Conservation (phyloP, 352 stramenopile genomes). For the Pythium periplocum region DNA sequence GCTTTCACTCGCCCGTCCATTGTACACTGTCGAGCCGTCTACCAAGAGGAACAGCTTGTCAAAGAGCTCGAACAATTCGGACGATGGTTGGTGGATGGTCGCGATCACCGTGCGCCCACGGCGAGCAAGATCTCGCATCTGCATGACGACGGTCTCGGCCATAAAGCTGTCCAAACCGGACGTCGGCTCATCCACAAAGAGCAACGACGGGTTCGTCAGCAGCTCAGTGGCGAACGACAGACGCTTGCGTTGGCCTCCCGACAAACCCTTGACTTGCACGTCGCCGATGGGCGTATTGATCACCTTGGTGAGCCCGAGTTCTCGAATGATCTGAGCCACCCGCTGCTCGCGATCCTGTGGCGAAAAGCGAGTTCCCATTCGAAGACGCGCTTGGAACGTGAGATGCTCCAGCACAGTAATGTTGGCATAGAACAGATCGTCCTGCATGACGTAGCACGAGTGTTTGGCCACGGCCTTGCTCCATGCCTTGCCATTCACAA, state of each 20-base stretch:
- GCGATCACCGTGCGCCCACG: conserved; percentile 80
- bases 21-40: conserved; percentile 28
- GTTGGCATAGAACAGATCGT: conserved; percentile 88
- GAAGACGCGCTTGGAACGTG: conserved; percentile 76
- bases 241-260: conserved; percentile 74
- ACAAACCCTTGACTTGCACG: conserved; percentile 49
- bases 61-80: conserved; percentile 32
- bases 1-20: conserved; percentile 22
- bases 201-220: conserved; percentile 68
- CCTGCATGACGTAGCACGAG: conserved; percentile 84
- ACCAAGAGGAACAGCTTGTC: conserved; percentile 29
- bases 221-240: conserved; percentile 80
- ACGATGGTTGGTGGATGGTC: conserved; percentile 87
- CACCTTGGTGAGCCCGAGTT: conserved; percentile 46
- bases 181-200: conserved; percentile 88
- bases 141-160: conserved; percentile 46
- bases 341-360: conserved; percentile 28
- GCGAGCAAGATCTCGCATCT: conserved; percentile 67
- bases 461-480: conserved; percentile 29
- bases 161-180: conserved; percentile 57
- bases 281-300: conserved; percentile 51
- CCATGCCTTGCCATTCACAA: conserved; percentile 38
- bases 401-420: conserved; percentile 87
- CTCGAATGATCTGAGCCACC: conserved; percentile 56
- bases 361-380: conserved; percentile 41